Percentiles rank a stretch among this genome's conserved stretches.
phyloP scores from a whole-genome alignment of 192 early-diverging fungal species.

The Backusella macrospora region DNA sequence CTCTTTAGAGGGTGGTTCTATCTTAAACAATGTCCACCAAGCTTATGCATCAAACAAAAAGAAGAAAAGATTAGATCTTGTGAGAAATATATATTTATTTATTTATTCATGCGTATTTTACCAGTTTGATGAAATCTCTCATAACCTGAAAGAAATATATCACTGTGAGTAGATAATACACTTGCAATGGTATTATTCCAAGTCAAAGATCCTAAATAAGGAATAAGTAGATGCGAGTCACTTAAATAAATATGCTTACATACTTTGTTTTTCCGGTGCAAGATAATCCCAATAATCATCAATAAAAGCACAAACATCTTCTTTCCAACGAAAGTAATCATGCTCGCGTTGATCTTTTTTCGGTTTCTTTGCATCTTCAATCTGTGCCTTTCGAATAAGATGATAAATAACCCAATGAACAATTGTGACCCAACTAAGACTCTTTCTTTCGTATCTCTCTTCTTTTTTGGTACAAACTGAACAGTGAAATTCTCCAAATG shows the following conservation, averaged over 20 bases:
- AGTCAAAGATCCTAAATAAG: conserved; percentile 63
- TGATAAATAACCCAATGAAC: conserved; percentile 79
- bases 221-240: neutral
- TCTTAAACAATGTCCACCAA: conserved; percentile 54
- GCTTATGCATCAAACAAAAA: conserved; percentile 24
- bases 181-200: conserved; percentile 91
- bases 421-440: conserved; percentile 69
- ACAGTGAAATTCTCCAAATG: conserved; percentile 77
- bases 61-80: too few relatives aligned
- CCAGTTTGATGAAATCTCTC: conserved; percentile 72
- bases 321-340: conserved; percentile 78
- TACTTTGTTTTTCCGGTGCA: conserved; percentile 67
- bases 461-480: conserved; percentile 66
- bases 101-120: conserved; percentile 38
- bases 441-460: conserved; percentile 69
- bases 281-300: conserved; percentile 76
- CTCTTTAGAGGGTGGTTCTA: conserved; percentile 48
- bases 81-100: conserved; percentile 9
- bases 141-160: conserved; percentile 75
- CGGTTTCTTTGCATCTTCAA: conserved; percentile 36
- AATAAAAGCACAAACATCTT: conserved; percentile 80
- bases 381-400: conserved; percentile 49
- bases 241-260: conserved; percentile 23
- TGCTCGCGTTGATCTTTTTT: conserved; percentile 46
- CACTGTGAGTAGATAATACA: conserved; percentile 75